Evolutionary conservation across 805 yeast genomes (phyloP), one percentile per base, ranked within the genome.

Genomic region (Candida succiphila): DNA sequence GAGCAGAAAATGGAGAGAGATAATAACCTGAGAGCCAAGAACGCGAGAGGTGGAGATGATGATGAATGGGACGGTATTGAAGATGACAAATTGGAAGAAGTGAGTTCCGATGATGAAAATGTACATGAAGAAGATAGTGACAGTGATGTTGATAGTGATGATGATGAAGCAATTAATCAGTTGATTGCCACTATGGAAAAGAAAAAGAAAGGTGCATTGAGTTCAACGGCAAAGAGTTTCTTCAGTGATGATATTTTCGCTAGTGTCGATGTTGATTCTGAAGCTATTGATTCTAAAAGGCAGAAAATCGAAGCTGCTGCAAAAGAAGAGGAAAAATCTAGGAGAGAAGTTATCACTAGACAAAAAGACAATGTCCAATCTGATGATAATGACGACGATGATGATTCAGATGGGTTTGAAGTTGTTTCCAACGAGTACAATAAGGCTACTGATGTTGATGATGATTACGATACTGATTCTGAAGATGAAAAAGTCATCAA

Each of bases 11-110:
- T 81, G 21, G 87, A 81, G 52, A 69, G 72, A 44, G 80, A 79
- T 53, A 78, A 87, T 8, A 78, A 72, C 31, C 68, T 65, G 46
- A 68, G 72, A 44, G 87, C 89, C 17, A 81, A 76, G 49, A 64
- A 67, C 48, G 76, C 79, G 24, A 71, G 92, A 57, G 88, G 85
- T 25, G 87, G 78, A 43, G 82, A 65, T 34, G 76, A 75, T 44
- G 92, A 80, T 42, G 85, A 75, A 32, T 83, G 92, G 92, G 79
- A 77, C 29, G 92, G 92, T 40, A 76, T 83, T 37, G 77, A 70
- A 13, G 67, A 67, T 27, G 62, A 58, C 12, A 57, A 56, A 18
- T 65, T 56, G n/a, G 43, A 42, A 25, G 37, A 37, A 7, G 50
- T 44, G 31, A 21, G 15, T 50, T 46, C 24, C 23, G 32, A 30